phyloP scores from a whole-genome alignment of 192 early-diverging fungal genomes.

The Coemansia sp. region DNA sequence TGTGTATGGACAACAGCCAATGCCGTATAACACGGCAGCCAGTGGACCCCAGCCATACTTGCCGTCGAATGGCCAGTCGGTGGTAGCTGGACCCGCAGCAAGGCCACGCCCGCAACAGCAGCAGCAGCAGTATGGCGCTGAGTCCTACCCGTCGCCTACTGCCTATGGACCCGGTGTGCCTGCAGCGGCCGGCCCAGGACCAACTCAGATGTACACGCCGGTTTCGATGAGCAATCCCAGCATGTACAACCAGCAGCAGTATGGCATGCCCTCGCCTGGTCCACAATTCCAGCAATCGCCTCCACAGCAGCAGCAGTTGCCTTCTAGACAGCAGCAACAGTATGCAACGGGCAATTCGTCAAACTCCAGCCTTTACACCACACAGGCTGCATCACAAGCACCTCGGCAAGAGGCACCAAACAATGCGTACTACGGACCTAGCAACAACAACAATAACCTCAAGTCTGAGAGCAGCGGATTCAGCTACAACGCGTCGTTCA shows the following conservation, averaged over 20 bases:
- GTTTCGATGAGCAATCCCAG: slow-evolving; percentile 4
- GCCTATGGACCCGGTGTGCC: neutral
- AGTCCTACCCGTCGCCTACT: neutral
- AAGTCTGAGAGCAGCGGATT: slow-evolving; percentile 1
- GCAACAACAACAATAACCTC: slow-evolving; percentile 1
- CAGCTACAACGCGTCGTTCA: slow-evolving; percentile 11
- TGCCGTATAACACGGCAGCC: neutral
- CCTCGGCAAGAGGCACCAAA: neutral
- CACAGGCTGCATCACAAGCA: neutral
- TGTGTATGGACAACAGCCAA: neutral
- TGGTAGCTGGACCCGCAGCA: slow-evolving; percentile 3
- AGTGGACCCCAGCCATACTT: slow-evolving; percentile 21
- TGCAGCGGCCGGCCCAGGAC: neutral
- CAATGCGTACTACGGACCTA: neutral
- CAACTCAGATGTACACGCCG: neutral
- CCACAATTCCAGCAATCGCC: slow-evolving; percentile 4
- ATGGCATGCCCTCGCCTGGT: neutral
- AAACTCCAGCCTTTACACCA: neutral
- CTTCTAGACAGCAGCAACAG: slow-evolving; percentile 1
- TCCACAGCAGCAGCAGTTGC: neutral
- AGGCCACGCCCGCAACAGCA: neutral
- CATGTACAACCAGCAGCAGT: slow-evolving; percentile 4
- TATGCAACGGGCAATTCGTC: neutral
- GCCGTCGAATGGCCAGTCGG: neutral
- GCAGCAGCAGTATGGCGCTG: neutral